These are phyloP conservation scores for Metschnikowia bowlesiae DNA, from an alignment of 805 yeast species.

Conservation along the genomic window DNA sequence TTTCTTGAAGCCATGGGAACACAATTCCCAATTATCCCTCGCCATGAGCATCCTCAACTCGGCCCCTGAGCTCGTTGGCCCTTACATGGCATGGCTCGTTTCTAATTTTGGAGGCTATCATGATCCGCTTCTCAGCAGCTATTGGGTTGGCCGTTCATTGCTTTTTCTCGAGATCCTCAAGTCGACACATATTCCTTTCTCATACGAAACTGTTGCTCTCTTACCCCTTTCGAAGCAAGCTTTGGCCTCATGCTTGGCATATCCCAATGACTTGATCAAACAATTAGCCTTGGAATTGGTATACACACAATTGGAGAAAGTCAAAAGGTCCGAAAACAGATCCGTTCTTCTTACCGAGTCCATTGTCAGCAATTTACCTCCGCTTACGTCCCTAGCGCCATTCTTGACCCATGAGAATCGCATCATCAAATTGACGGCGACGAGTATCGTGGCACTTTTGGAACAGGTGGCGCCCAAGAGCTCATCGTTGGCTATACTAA, in stretches of 20 bases:
- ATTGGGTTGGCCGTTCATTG: conserved; percentile 75
- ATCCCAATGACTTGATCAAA: conserved; percentile 46
- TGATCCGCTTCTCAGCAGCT: conserved; percentile 75
- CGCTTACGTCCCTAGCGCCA: conserved; percentile 34
- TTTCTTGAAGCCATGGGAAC: conserved; percentile 77
- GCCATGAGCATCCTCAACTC: conserved; percentile 45
- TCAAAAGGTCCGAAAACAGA: conserved; percentile 21
- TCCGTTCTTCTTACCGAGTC: conserved; percentile 16
- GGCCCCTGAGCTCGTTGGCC: conserved; percentile 69
- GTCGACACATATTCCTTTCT: conserved; percentile 48
- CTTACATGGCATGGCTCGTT: conserved; percentile 56
- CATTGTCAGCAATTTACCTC: conserved; percentile 40
- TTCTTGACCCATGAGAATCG: conserved; percentile 41
- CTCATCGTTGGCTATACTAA: conserved; percentile 16
- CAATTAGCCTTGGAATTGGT: conserved; percentile 65
- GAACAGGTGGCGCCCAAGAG: conserved; percentile 17
- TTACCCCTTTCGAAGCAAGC: conserved; percentile 55
- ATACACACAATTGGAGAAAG: conserved; percentile 48
- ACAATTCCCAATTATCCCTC: conserved; percentile 55
- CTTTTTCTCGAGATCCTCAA: conserved; percentile 54
- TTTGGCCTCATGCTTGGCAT: conserved; percentile 51
- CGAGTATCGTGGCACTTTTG: conserved; percentile 40
- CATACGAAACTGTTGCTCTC: conserved; percentile 58
- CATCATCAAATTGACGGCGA: conserved; percentile 44
- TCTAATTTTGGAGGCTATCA: conserved; percentile 60